These are phyloP conservation scores for Pulveroboletus sp. DNA, from an alignment of 1,284 basidiomycete genomes.

Conservation along the genomic window DNA sequence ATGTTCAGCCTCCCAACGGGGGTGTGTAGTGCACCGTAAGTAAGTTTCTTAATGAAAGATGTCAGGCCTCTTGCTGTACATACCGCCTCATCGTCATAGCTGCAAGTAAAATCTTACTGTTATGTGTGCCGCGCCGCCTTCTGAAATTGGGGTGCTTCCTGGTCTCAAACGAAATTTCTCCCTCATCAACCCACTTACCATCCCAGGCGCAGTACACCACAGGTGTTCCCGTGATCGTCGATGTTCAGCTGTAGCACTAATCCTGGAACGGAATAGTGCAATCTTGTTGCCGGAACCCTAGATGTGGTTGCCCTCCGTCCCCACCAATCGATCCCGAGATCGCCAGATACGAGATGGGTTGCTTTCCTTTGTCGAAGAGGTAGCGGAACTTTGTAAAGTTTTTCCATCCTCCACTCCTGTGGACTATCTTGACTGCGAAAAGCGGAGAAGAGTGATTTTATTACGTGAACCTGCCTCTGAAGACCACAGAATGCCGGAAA, in stretches of 20 bases:
- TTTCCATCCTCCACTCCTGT: conserved; percentile 32
- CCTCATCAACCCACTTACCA: conserved; percentile 36
- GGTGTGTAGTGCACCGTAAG: too few relatives aligned
- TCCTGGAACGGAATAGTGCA: conserved; percentile 53
- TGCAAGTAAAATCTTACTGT: neutral
- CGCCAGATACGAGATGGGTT: conserved; percentile 45
- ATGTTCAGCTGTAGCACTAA: conserved; percentile 31
- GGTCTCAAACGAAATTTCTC: conserved; percentile 33
- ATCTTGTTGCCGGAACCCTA: conserved; percentile 51
- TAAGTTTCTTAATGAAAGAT: too few relatives aligned
- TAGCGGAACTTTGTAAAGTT: conserved; percentile 1
- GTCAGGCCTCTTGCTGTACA: neutral
- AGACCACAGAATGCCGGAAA: conserved; percentile 49
- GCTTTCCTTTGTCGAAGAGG: conserved; percentile 20
- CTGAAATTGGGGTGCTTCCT: conserved; percentile 44
- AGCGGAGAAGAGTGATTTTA: conserved; percentile 55
- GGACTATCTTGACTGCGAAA: conserved; percentile 44
- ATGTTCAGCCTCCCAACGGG: neutral
- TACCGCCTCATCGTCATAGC: neutral
- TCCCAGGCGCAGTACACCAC: conserved; percentile 54
- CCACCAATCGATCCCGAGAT: conserved; percentile 40
- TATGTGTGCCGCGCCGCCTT: neutral
- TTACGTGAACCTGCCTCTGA: conserved; percentile 52
- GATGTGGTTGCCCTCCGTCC: conserved; percentile 50
- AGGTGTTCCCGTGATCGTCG: conserved; percentile 37